Base-by-base conservation (phyloP, 495 filamentous ascomycete genomes). In the Chlorociboria aeruginascens region DNA sequence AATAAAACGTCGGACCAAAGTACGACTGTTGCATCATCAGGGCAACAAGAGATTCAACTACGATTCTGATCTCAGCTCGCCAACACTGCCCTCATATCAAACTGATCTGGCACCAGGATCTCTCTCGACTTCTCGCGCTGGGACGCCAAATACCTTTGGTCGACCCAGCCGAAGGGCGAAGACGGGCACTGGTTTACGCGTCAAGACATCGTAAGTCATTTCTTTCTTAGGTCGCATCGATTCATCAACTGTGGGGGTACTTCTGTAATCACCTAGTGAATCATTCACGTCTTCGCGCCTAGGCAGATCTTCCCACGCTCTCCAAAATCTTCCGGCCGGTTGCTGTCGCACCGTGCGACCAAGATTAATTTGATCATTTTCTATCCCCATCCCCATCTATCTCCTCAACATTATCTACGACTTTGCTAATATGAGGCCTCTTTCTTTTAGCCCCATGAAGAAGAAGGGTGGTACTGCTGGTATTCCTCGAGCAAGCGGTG, bases 151-250 rank as follows among this genome's bases (percentile, higher is more conserved):
- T 25, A 66, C 63, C 12, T 58, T 66, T 32, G 57, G 53, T 35
- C 71, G 73, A 34, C 67, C 77, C 32, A 60, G 65, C 49, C 79
- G 79, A 64, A 77, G 69, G 54, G 55, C 63, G 13, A 73, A 74
- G 53, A 72, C 68, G 40, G 57, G 75, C 49, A 72, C 66, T 36
- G 57, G 75, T 46, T 69, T 79, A 48, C 73, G 78, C 39, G 72
- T 82, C 50, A 85, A 83, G 67, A 78, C 68, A 54, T 85, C 81
- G 81, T 85, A 68, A 77, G 81, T 81, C 39, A 49, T 54, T 43
- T 46, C 31, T 32, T 43, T 49, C 40, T 43, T 45, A 36, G 35
- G 37, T 42, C 14, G 37, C 35, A 11, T 33, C 46, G 20, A 40
- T n/a, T 1, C 35, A 30, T 36, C 35, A 41, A 40, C 40, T 30